Evolutionary conservation across 768 basidiomycete species (phyloP).

Genomic region (Suillus americanus): DNA sequence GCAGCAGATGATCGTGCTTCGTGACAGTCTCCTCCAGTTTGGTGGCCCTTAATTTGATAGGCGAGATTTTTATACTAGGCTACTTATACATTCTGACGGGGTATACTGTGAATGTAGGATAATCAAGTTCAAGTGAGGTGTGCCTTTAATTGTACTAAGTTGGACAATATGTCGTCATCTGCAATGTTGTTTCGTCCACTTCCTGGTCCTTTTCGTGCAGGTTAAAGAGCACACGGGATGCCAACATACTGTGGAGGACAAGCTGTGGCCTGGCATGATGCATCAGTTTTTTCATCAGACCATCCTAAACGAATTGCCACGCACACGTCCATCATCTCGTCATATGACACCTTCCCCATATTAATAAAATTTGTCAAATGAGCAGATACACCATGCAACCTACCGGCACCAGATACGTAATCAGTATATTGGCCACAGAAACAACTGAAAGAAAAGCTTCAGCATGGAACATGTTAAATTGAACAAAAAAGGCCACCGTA

Average conservation of each 20-base stretch:
- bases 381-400: neutral
- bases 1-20: slow-evolving; percentile 2
- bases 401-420: neutral
- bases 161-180: neutral
- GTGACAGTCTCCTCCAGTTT: neutral
- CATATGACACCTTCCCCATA: neutral
- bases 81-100: neutral
- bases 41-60: neutral
- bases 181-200: neutral
- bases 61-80: neutral
- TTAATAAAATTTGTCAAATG: neutral
- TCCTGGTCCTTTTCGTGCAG: neutral
- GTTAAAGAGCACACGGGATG: neutral
- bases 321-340: neutral
- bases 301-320: neutral
- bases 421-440: neutral
- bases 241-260: neutral
- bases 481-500: neutral
- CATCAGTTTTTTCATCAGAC: neutral
- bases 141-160: neutral
- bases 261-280: neutral
- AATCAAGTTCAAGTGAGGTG: neutral
- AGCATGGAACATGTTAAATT: neutral
- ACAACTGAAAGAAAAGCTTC: neutral
- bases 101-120: neutral